Conservation (phyloP, 148 eudicot species). For the Vaccinium myrtillus region DNA sequence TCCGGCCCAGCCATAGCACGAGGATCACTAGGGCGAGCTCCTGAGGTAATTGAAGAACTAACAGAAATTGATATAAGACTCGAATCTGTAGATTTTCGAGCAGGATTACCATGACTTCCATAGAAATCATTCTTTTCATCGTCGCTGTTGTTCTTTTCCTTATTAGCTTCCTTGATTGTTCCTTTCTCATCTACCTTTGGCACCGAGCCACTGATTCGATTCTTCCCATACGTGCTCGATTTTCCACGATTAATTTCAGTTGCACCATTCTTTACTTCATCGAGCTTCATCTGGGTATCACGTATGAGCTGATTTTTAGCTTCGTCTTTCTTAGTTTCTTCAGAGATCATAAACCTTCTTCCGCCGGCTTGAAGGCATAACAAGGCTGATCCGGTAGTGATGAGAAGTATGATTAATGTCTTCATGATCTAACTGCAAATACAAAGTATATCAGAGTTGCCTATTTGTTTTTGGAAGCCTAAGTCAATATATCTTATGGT, state of each 20-base stretch:
- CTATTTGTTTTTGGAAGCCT: too few species aligned
- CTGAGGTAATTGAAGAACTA: too few species aligned
- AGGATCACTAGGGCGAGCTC: too few species aligned
- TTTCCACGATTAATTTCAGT: background rate
- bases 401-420: background rate
- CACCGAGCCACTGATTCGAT: background rate
- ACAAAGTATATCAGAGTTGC: background rate
- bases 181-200: background rate
- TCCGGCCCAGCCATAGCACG: too few species aligned
- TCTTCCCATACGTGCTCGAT: too few species aligned
- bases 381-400: background rate
- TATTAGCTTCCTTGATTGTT: background rate
- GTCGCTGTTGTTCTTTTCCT: background rate
- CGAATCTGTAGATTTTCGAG: background rate
- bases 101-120: background rate
- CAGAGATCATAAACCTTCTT: background rate
- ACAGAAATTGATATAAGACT: too few species aligned
- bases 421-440: background rate
- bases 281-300: background rate
- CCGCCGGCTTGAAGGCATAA: constrained; percentile 10
- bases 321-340: background rate
- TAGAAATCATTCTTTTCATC: background rate
- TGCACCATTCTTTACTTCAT: background rate
- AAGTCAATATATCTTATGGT: too few species aligned
- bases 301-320: background rate